Conservation (phyloP, 768 basidiomycete species). For the Trichaptum fuscoviolaceum region DNA sequence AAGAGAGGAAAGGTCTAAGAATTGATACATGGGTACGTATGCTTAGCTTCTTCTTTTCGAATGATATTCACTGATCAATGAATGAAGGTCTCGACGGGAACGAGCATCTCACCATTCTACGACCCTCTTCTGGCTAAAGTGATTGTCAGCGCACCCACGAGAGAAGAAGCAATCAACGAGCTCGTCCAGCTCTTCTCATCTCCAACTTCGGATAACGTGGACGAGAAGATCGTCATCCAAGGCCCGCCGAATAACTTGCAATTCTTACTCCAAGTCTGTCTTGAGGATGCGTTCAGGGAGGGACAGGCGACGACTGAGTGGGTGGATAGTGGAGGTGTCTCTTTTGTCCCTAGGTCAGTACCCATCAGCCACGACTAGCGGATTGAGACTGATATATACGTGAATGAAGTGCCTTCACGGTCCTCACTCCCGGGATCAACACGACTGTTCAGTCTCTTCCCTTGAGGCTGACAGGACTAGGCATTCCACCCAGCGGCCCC, state of each 20-base stretch:
- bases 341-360: not conserved
- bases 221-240: constrained; percentile 31
- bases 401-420: constrained; percentile 40
- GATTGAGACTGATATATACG: not conserved
- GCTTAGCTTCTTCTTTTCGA: constrained; percentile 8
- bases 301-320: not conserved
- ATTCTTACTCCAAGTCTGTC: constrained; percentile 44
- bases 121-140: constrained; percentile 60
- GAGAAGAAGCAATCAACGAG: constrained; percentile 40
- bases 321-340: not conserved
- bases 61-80: not conserved
- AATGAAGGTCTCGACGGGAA: constrained; percentile 43
- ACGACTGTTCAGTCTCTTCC: constrained; percentile 55
- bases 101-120: constrained; percentile 45
- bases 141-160: constrained; percentile 42
- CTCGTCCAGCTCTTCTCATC: constrained; percentile 33
- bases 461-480: constrained; percentile 45
- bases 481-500: constrained; percentile 59
- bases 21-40: constrained; percentile 52
- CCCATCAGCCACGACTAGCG: not conserved
- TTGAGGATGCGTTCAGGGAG: constrained; percentile 29
- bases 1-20: constrained; percentile 45
- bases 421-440: constrained; percentile 51
- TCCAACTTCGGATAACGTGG: not conserved
- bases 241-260: constrained; percentile 60